Conservation (phyloP, 1,284 basidiomycete genomes). For the Stygiomarasmius scandens region DNA sequence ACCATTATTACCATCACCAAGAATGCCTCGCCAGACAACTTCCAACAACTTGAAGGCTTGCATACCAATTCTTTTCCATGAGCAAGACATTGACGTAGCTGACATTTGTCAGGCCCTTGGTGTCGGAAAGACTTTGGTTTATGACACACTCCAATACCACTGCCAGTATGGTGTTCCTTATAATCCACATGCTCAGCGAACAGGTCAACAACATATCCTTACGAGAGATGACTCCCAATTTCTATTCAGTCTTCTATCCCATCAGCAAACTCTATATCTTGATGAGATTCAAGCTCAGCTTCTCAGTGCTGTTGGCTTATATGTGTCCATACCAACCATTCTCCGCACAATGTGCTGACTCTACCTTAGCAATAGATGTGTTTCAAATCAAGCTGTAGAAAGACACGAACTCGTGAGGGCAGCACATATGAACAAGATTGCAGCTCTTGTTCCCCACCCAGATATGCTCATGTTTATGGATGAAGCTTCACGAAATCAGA, state of each 20-base stretch:
- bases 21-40: constrained; percentile 15
- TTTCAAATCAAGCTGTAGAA: constrained; percentile 19
- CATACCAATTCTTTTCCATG: background rate
- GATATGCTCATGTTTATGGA: constrained; percentile 30
- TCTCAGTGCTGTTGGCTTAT: constrained; percentile 10
- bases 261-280: constrained; percentile 16
- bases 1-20: too few relatives aligned
- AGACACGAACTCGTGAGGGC: constrained; percentile 23
- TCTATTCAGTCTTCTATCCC: constrained; percentile 8
- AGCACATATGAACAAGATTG: constrained; percentile 29
- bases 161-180: background rate
- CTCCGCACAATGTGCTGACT: constrained; percentile 16
- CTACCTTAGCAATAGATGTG: background rate
- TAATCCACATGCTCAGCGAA: background rate
- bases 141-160: background rate
- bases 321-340: constrained; percentile 20
- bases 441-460: constrained; percentile 18
- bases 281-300: constrained; percentile 22
- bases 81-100: constrained; percentile 8
- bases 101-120: background rate
- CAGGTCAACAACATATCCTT: background rate
- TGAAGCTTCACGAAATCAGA: constrained; percentile 26
- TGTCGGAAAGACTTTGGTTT: background rate
- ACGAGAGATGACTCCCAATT: background rate
- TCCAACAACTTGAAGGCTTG: background rate